These are phyloP conservation scores for Alectoria sarmentosa DNA, from an alignment of 495 filamentous ascomycete genomes.

Conservation along the genomic window DNA sequence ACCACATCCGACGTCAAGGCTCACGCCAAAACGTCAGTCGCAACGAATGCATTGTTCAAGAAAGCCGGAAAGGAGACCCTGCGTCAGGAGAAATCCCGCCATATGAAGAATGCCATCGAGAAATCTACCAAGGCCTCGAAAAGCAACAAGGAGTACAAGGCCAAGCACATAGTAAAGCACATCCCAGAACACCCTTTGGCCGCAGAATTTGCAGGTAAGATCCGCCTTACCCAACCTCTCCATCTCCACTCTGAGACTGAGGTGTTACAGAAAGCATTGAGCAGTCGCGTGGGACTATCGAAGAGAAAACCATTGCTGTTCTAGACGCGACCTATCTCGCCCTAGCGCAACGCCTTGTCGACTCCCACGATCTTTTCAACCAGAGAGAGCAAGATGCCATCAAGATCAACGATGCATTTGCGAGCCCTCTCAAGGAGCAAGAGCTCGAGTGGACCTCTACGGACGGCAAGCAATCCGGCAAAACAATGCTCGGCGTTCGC, in stretches of 20 bases:
- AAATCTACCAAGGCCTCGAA: constrained; percentile 8
- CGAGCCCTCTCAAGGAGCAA: constrained; percentile 17
- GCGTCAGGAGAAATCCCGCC: neutral
- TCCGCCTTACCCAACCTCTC: neutral
- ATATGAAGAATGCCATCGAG: constrained; percentile 7
- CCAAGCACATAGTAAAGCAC: constrained; percentile 9
- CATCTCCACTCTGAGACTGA: neutral
- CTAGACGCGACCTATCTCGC: constrained; percentile 1
- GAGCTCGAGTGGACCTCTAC: constrained; percentile 16
- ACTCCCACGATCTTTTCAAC: constrained; percentile 4
- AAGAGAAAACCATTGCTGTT: constrained; percentile 14
- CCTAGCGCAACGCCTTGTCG: constrained; percentile 15
- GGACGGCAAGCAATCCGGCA: constrained; percentile 18
- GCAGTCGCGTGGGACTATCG: constrained; percentile 16
- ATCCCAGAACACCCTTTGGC: constrained; percentile 17
- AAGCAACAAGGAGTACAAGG: constrained; percentile 5
- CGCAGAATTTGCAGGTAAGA: constrained; percentile 17
- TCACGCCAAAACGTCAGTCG: constrained; percentile 7
- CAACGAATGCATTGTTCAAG: constrained; percentile 18
- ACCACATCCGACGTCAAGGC: neutral
- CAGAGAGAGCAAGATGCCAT: constrained; percentile 8
- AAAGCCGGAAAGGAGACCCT: neutral
- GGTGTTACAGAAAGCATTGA: constrained; percentile 11
- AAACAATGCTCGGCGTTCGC: constrained; percentile 18
- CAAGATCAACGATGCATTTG: neutral